phyloP scores from a whole-genome alignment of 1,139 yeast genomes.

The Diutina neorugosa region DNA sequence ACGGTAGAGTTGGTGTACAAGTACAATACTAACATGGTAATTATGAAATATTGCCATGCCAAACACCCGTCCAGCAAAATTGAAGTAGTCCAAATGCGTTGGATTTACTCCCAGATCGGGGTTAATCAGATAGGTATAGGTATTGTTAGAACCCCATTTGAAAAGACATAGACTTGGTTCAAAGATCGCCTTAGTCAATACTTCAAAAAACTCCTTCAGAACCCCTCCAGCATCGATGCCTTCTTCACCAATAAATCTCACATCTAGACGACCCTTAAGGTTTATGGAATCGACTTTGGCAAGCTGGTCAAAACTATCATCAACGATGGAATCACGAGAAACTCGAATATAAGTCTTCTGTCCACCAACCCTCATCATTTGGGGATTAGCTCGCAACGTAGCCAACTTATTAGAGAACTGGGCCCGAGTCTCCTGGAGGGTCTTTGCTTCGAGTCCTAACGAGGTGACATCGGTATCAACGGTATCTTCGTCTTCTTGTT shows the following conservation, averaged over 20 bases:
- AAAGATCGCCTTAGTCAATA: slow-evolving; percentile 95
- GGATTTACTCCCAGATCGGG: slow-evolving; percentile 98
- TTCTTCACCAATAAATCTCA: slow-evolving; percentile 97
- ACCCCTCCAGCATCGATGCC: slow-evolving; percentile 99
- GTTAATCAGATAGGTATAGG: slow-evolving; percentile 92
- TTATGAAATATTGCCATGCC: slow-evolving; percentile 98
- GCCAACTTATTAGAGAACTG: neutral
- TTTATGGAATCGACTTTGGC: slow-evolving; percentile 55
- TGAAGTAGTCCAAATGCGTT: slow-evolving; percentile 94
- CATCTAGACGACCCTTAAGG: slow-evolving; percentile 91
- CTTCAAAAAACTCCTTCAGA: slow-evolving; percentile 91
- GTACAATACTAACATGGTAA: slow-evolving; percentile 93
- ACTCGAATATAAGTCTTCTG: neutral
- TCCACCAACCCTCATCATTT: neutral
- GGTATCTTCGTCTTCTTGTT: neutral
- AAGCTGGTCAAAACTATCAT: neutral
- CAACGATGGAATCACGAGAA: neutral
- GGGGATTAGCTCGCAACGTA: neutral
- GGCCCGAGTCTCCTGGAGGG: neutral
- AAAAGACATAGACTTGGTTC: slow-evolving; percentile 95
- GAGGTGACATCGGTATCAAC: neutral
- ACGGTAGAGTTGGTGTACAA: slow-evolving; percentile 94
- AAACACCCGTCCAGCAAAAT: slow-evolving; percentile 95
- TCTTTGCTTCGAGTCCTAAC: too few species aligned
- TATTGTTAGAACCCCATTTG: slow-evolving; percentile 95